Base-by-base conservation (phyloP, 768 basidiomycete species). In the Pleurotus sapidus region DNA sequence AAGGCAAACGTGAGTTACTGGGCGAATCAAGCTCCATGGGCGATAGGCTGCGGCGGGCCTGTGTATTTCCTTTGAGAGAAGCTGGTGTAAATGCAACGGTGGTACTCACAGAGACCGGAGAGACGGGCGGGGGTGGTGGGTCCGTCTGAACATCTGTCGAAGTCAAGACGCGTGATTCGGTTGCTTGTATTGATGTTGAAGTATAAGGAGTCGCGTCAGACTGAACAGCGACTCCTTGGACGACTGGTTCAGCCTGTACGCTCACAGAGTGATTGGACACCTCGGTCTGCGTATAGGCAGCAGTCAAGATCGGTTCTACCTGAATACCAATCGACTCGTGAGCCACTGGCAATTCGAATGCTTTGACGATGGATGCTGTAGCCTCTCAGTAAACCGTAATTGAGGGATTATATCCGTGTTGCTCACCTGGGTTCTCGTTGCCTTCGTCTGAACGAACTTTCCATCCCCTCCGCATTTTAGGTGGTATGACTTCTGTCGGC, bases 401-500 rank as follows among this genome's bases (percentile, higher is more conserved):
- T 34, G 12, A 46, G n/a, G 57, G 24, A 51, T 20, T 40, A 25
- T 15, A 17, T 38, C 7, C 17, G 7, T 27, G 55, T 20, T 54
- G 66, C 81, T 77, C 67, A 82, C 80, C 67, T 61, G 66, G 55
- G 7, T 56, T 61, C 40, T 64, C 62, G 68, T 70, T 74, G 65
- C 74, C 69, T 66, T 79, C 78, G 59, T 83, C 78, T 49, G 66
- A 58, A 64, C 75, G 77, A 65, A 72, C 84, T 43, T 72, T 74
- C 84, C 85, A 86, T 24, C 79, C 77, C 64, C 82, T 78, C 49
- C 84, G 76, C 82, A 87, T 81, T 72, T 85, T 87, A 20, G 86
- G 86, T 45, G 84, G 84, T 25, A 86, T 74, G 56, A 70, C 70
- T 56, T 75, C 71, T 43, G 70, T 67, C 34, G 63, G 49, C 8